These are phyloP conservation scores for carrot (Daucus carota) DNA, from an alignment of 129 eudicot genomes.

Conservation along the genomic window DH1_v3.0 NC_030386.2:35115501-35116000, in stretches of 20 bases:
- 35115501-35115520: background rate
- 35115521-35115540: background rate
- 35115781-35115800: constrained; percentile 15
- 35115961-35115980: background rate
- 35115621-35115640: constrained; percentile 5
- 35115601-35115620: background rate
- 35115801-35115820: constrained; percentile 6
- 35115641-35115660: constrained; percentile 8
- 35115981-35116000: constrained; percentile 9
- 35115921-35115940: constrained; percentile 9
- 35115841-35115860: constrained; percentile 27
- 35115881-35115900: constrained; percentile 13
- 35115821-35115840: constrained; percentile 46
- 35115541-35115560: background rate
- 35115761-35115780: constrained; percentile 12
- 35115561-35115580: background rate
- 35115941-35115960: constrained; percentile 13
- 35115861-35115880: constrained; percentile 17
- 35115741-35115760: constrained; percentile 15
- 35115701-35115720: background rate
- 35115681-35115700: background rate
- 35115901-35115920: constrained; percentile 1
- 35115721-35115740: constrained; percentile 13
- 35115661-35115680: background rate
- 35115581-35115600: background rate